Conservation (phyloP, 768 basidiomycete species). For the Exidia glandulosa region DNA sequence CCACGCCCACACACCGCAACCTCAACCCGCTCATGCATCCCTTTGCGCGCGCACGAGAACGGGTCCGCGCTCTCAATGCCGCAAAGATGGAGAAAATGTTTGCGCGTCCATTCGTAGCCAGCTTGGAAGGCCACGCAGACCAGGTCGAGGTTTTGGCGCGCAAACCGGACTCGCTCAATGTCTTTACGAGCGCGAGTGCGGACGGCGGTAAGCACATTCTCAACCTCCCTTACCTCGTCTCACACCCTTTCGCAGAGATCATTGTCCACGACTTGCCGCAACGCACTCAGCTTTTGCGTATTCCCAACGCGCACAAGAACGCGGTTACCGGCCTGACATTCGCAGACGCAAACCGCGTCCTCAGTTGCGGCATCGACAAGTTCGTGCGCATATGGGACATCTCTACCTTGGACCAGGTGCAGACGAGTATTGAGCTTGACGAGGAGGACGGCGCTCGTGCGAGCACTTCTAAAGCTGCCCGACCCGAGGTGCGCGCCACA, state of each 20-base stretch:
- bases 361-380: conserved; percentile 76
- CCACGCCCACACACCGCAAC: conserved; percentile 82
- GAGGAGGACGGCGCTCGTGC: conserved; percentile 17
- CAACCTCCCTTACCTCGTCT: background rate
- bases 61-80: conserved; percentile 86
- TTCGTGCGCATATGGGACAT: conserved; percentile 73
- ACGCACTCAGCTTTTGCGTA: conserved; percentile 39
- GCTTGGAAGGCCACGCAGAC: conserved; percentile 86
- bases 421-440: conserved; percentile 15
- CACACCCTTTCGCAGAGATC: conserved; percentile 42
- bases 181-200: conserved; percentile 87
- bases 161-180: conserved; percentile 59
- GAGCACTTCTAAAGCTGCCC: conserved; percentile 18
- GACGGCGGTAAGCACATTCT: conserved; percentile 66
- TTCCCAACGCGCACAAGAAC: conserved; percentile 69
- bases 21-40: conserved; percentile 93
- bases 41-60: conserved; percentile 85
- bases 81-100: conserved; percentile 97
- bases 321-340: conserved; percentile 79
- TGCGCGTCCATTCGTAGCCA: conserved; percentile 89
- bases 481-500: conserved; percentile 24
- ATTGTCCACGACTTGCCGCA: conserved; percentile 73
- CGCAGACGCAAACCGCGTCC: conserved; percentile 44
- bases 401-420: background rate
- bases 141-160: conserved; percentile 80